phyloP scores from a whole-genome alignment of 169 alveolate genomes.

The Amoebophrya sp. region DNA sequence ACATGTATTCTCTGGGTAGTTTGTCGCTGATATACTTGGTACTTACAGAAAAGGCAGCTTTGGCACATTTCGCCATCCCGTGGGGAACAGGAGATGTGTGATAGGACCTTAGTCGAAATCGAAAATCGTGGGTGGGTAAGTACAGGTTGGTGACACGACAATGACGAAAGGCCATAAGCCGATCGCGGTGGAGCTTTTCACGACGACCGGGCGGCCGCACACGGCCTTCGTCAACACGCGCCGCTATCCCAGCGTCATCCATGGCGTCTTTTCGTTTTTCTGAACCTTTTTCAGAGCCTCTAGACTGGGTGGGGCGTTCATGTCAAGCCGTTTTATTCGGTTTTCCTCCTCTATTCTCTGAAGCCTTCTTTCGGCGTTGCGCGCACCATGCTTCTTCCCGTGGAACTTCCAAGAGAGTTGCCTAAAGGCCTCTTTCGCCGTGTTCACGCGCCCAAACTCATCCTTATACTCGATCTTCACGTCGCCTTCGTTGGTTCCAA shows the following conservation, averaged over 20 bases:
- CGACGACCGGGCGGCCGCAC: no score
- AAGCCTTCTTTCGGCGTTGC: background rate
- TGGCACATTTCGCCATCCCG: no score
- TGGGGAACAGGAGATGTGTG: no score
- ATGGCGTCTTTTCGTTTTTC: background rate
- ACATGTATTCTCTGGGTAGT: no score
- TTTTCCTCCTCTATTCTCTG: background rate
- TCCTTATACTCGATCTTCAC: background rate
- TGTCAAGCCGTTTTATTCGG: background rate
- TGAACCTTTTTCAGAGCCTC: background rate
- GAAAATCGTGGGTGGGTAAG: no score
- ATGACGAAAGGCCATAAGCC: no score
- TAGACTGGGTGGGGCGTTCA: background rate
- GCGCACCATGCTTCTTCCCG: background rate
- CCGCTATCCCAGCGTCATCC: background rate
- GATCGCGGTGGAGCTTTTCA: no score
- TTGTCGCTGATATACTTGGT: no score
- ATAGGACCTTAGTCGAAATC: no score
- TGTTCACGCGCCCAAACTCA: slow-evolving; percentile 10
- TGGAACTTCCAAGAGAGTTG: background rate
- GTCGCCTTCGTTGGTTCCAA: background rate
- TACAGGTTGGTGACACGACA: no score
- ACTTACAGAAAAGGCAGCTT: no score
- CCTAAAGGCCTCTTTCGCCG: background rate
- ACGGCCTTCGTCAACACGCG: no score